Evolutionary conservation across 345 rosid species (phyloP).

Genomic region (Euphorbia peplus): DNA sequence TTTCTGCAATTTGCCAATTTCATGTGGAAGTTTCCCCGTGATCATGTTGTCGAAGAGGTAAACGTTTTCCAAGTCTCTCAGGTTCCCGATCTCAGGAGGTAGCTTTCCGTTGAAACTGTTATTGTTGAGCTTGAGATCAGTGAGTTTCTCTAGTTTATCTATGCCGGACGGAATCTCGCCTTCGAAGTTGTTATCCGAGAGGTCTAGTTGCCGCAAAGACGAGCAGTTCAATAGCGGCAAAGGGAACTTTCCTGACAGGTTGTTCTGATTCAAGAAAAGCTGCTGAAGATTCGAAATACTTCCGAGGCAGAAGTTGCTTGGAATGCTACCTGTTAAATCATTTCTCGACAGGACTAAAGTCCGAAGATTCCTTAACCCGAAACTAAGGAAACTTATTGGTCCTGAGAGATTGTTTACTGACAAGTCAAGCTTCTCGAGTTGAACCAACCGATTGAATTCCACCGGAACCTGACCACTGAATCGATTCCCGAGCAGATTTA

Average conservation of each 20-base stretch:
- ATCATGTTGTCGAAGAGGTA: slow-evolving; percentile 60
- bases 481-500: slow-evolving; percentile 54
- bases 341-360: slow-evolving; percentile 47
- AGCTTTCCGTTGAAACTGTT: slow-evolving; percentile 29
- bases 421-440: slow-evolving; percentile 58
- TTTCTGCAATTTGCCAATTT: slow-evolving; percentile 56
- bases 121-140: slow-evolving; percentile 26
- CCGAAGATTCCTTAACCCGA: slow-evolving; percentile 43
- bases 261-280: slow-evolving; percentile 48
- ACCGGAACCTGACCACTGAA: slow-evolving; percentile 56
- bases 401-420: slow-evolving; percentile 71
- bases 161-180: slow-evolving; percentile 56
- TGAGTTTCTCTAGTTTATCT: slow-evolving; percentile 44
- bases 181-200: slow-evolving; percentile 52
- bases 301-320: slow-evolving; percentile 48
- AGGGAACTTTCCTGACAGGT: slow-evolving; percentile 63
- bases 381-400: slow-evolving; percentile 35
- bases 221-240: slow-evolving; percentile 52
- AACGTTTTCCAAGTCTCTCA: slow-evolving; percentile 51
- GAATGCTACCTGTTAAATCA: slow-evolving; percentile 51
- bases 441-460: slow-evolving; percentile 46
- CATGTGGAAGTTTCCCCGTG: slow-evolving; percentile 58
- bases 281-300: slow-evolving; percentile 49
- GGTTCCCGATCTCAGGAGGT: slow-evolving; percentile 48
- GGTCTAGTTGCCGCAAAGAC: slow-evolving; percentile 52